These are phyloP conservation scores for Xylaria scruposa DNA, from an alignment of 495 filamentous ascomycete species.

Conservation along the genomic window DNA sequence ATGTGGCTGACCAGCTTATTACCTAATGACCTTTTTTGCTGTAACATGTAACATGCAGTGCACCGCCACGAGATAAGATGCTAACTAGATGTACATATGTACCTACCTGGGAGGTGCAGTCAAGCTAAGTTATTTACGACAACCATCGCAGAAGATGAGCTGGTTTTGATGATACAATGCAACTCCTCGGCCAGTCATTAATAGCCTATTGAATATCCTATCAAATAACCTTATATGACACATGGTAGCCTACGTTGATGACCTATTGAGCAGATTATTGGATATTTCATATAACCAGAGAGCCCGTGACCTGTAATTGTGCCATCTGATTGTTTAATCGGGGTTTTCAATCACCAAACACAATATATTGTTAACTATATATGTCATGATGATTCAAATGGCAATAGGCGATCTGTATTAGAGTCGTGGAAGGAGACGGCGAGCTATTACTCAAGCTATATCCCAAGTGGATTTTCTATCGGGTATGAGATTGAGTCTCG, in stretches of 20 bases:
- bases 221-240: not conserved
- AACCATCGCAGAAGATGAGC: not conserved
- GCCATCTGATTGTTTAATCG: not conserved
- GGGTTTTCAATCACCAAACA: not conserved
- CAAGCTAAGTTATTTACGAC: not conserved
- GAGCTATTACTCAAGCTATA: not conserved
- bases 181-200: not conserved
- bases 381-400: not conserved
- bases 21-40: too few relatives aligned
- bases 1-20: not conserved
- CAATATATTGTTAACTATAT: not conserved
- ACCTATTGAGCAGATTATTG: not conserved
- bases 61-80: not conserved
- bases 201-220: slow-evolving; percentile 5
- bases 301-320: not conserved
- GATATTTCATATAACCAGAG: not conserved
- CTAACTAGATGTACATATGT: not conserved
- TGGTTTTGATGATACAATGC: not conserved
- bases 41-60: not conserved
- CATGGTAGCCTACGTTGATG: not conserved
- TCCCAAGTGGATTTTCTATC: not conserved
- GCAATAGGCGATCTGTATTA: not conserved
- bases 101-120: too few relatives aligned
- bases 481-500: not conserved
- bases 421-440: not conserved